phyloP scores from a whole-genome alignment of 2,329 filamentous ascomycete species.

The Graphilbum ipis-grandicollis region DNA sequence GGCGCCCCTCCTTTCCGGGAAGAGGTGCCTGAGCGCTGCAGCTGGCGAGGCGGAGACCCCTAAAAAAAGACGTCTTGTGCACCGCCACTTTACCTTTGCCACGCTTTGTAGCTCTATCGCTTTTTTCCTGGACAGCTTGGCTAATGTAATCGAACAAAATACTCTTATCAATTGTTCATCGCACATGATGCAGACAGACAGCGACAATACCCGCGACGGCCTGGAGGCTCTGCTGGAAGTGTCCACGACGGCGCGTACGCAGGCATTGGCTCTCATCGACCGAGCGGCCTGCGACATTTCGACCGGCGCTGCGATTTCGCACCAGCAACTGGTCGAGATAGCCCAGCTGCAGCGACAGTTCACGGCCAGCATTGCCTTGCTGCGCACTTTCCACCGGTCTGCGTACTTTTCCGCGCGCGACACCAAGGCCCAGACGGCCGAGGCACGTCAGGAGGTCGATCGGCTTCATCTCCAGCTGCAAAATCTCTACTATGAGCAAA shows the following conservation, averaged over 20 bases:
- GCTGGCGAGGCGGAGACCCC: no score
- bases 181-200: constrained; percentile 31
- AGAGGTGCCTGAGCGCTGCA: no score
- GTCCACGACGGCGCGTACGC: constrained; percentile 54
- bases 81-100: no score
- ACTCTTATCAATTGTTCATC: no score
- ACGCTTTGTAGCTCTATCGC: no score
- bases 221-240: constrained; percentile 53
- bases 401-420: constrained; percentile 67
- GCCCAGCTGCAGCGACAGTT: constrained; percentile 67
- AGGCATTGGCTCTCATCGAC: constrained; percentile 49
- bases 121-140: no score
- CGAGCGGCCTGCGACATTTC: constrained; percentile 22
- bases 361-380: constrained; percentile 58
- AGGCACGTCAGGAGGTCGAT: constrained; percentile 82
- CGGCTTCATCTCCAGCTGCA: constrained; percentile 81
- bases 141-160: no score
- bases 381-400: constrained; percentile 68
- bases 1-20: no score
- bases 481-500: constrained; percentile 92
- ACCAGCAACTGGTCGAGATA: constrained; percentile 30
- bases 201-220: constrained; percentile 45
- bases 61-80: no score
- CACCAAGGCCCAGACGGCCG: constrained; percentile 73
- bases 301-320: no score